phyloP scores from a whole-genome alignment of 495 filamentous ascomycete species.

The Alectoria sarmentosa region DNA sequence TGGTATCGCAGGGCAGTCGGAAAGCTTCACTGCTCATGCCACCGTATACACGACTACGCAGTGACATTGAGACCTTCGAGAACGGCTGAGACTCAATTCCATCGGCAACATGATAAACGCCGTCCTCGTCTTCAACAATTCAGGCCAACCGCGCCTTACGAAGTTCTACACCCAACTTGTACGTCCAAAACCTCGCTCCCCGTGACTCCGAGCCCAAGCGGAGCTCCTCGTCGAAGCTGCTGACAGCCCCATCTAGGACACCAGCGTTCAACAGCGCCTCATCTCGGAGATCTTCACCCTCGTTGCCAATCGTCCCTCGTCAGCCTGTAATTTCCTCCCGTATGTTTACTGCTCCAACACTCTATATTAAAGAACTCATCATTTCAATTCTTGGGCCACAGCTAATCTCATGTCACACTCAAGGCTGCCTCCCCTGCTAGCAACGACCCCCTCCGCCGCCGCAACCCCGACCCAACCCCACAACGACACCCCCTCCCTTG shows the following conservation, averaged over 20 bases:
- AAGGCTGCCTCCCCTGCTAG: slow-evolving; percentile 58
- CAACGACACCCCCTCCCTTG: slow-evolving; percentile 85
- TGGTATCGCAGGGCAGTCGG: not conserved
- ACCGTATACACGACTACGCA: not conserved
- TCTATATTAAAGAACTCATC: too few relatives aligned
- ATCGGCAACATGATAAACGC: slow-evolving; percentile 85
- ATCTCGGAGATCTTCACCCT: slow-evolving; percentile 98
- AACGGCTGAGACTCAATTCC: slow-evolving; percentile 5
- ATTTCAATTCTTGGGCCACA: too few relatives aligned
- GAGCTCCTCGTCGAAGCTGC: too few relatives aligned
- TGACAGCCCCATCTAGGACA: slow-evolving; percentile 56
- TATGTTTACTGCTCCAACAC: slow-evolving; percentile 19
- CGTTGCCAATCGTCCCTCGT: slow-evolving; percentile 76
- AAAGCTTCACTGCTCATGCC: not conserved
- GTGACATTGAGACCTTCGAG: not conserved
- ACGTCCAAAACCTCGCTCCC: slow-evolving; percentile 20
- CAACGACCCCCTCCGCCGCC: slow-evolving; percentile 45
- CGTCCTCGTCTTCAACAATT: slow-evolving; percentile 97
- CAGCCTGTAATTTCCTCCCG: slow-evolving; percentile 96
- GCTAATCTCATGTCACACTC: too few relatives aligned
- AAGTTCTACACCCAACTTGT: slow-evolving; percentile 99
- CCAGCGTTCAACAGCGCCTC: slow-evolving; percentile 88
- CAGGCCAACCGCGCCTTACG: slow-evolving; percentile 89
- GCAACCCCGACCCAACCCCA: slow-evolving; percentile 45
- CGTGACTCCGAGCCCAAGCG: too few relatives aligned